phyloP scores from a whole-genome alignment of 768 basidiomycete species.

The Mycena floridula region DNA sequence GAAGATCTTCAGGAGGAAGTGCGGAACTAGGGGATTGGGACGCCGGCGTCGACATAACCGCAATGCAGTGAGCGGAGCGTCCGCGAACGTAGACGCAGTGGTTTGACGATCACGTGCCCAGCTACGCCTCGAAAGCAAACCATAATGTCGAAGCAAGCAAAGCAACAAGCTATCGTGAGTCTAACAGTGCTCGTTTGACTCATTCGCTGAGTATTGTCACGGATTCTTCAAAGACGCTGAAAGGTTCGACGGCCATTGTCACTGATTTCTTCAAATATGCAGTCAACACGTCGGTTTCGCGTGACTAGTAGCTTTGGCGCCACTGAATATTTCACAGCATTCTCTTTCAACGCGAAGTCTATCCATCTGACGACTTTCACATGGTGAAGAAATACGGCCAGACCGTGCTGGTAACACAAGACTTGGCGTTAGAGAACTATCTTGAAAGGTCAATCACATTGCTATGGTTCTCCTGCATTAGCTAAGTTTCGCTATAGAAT shows the following conservation, averaged over 20 bases:
- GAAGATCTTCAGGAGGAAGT: conserved; percentile 24
- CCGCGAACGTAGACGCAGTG: too few species aligned
- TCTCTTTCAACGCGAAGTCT: conserved; percentile 93
- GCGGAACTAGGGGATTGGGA: conserved; percentile 42
- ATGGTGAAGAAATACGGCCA: conserved; percentile 99
- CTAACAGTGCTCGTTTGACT: too few species aligned
- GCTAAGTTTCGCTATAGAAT: conserved; percentile 84
- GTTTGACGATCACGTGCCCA: too few species aligned
- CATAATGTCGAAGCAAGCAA: conserved; percentile 40
- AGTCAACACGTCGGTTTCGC: conserved; percentile 79
- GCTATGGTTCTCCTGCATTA: conserved; percentile 4
- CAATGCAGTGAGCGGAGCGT: too few species aligned
- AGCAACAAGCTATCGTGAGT: conserved; percentile 78
- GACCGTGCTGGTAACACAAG: conserved; percentile 90
- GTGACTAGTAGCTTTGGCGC: not conserved
- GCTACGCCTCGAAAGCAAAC: too few species aligned
- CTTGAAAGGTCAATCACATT: conserved; percentile 56
- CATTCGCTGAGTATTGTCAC: too few species aligned
- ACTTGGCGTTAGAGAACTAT: conserved; percentile 89
- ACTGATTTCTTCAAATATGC: conserved; percentile 99
- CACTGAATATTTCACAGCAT: conserved; percentile 46
- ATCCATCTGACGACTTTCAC: conserved; percentile 96
- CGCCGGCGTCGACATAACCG: conserved; percentile 44
- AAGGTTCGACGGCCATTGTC: conserved; percentile 89
- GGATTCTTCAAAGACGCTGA: too few species aligned